A percentile compares a stretch with the other conserved stretches of the same genome.
These are phyloP conservation scores for Azolla pinnata DNA, from an alignment of 75 land plant species.

Conservation along the genomic window DNA sequence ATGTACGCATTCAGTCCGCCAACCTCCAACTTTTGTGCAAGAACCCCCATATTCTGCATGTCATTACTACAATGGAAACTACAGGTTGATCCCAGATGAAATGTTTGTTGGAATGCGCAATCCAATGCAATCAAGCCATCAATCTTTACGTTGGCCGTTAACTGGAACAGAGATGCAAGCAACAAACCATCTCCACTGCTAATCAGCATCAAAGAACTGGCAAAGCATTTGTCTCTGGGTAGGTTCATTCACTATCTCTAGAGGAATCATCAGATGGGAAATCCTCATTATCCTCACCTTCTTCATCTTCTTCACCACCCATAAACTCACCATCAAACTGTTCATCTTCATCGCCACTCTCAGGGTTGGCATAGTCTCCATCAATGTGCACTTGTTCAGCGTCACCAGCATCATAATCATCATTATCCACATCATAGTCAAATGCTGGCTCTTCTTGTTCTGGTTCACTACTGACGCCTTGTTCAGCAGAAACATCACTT, in stretches of 20 bases:
- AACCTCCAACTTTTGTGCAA: no score
- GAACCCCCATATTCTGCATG: no score
- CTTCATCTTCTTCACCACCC: conserved; percentile 15
- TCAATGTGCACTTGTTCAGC: not conserved
- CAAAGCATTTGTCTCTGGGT: not conserved
- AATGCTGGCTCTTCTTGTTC: conserved; percentile 11
- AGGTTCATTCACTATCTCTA: conserved; percentile 4
- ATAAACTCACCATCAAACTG: conserved; percentile 2
- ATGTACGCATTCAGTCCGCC: no score
- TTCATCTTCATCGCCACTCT: not conserved
- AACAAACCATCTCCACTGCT: no score
- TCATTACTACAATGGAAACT: no score
- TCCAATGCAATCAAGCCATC: no score
- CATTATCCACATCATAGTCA: conserved; percentile 15
- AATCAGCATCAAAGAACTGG: not conserved
- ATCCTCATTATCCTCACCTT: conserved; percentile 16
- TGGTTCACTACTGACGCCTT: not conserved
- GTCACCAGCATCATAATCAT: conserved; percentile 8
- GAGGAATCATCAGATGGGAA: conserved; percentile 4
- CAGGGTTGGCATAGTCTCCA: not conserved
- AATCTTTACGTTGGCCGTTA: no score
- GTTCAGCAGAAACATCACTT: not conserved
- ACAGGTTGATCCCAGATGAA: no score
- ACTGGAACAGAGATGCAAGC: no score
- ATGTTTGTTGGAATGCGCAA: no score